Conservation (phyloP, 2,329 filamentous ascomycete species). For the Alternaria postmessia region DNA sequence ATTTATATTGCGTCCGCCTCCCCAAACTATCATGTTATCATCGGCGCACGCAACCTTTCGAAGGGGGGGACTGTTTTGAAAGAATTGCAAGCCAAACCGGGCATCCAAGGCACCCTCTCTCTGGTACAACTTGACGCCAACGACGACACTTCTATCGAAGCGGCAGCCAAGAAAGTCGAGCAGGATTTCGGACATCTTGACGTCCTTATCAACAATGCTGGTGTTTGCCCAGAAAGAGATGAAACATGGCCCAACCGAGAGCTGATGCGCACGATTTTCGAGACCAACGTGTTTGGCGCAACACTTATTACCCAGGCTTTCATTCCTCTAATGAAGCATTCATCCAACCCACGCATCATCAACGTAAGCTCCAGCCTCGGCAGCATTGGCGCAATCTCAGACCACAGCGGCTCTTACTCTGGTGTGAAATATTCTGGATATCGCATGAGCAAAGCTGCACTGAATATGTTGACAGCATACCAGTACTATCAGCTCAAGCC, state of each 20-base stretch:
- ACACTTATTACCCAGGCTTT: conserved; percentile 45
- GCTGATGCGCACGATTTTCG: conserved; percentile 33
- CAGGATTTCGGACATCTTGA: conserved; percentile 63
- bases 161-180: conserved; percentile 44
- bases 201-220: conserved; percentile 88
- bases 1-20: conserved; percentile 38
- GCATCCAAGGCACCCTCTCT: conserved; percentile 41
- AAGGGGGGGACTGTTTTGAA: conserved; percentile 45
- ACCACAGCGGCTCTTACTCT: conserved; percentile 13
- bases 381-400: conserved; percentile 35
- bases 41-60: conserved; percentile 42
- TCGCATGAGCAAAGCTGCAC: conserved; percentile 47
- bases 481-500: conserved; percentile 51
- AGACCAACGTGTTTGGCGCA: conserved; percentile 51
- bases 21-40: conserved; percentile 47
- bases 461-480: conserved; percentile 48
- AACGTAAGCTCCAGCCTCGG: conserved; percentile 49
- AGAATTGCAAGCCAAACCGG: conserved; percentile 36
- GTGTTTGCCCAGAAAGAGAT: conserved; percentile 52
- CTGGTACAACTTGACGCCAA: conserved; percentile 50
- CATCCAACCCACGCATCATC: conserved; percentile 42
- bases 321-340: conserved; percentile 45
- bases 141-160: conserved; percentile 44
- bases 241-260: conserved; percentile 25
- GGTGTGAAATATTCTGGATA: conserved; percentile 30